These are phyloP conservation scores for Hordeum vulgare DNA, from an alignment of 176 grass and related monocot genomes.

Conservation along the genomic window MorexV3_pseudomolecules_assembly NC_058520.1:562014450-562014949, in stretches of 20 bases:
- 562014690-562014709: not conserved
- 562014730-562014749: not conserved
- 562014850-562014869: not conserved
- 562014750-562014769: not conserved
- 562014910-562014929: not conserved
- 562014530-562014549: conserved; percentile 22
- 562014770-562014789: not conserved
- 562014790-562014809: not conserved
- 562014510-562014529: not conserved
- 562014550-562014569: not conserved
- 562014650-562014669: too few relatives aligned
- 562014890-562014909: not conserved
- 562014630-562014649: not conserved
- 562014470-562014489: not conserved
- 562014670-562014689: too few relatives aligned
- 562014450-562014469: not conserved
- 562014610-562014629: fast-evolving
- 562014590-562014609: too few relatives aligned
- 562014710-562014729: not conserved
- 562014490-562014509: not conserved
- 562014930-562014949: not conserved
- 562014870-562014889: not conserved
- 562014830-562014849: not conserved
- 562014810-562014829: not conserved
- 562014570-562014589: not conserved